Evolutionary conservation across 768 basidiomycete genomes (phyloP), one percentile per base, ranked within the genome.

Genomic region (Russula foetens): DNA sequence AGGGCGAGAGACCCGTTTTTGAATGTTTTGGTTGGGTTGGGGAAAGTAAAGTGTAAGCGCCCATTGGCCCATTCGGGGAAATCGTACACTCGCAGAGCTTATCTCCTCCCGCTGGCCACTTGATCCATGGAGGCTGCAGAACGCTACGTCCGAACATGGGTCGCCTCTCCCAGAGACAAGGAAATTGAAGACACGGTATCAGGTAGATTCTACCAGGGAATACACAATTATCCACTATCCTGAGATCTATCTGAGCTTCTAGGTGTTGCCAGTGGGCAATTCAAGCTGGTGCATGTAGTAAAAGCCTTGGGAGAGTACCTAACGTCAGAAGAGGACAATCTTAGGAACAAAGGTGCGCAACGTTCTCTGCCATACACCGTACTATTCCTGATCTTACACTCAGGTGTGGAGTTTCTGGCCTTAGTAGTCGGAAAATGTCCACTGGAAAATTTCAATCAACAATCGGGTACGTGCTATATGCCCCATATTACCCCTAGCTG

Each of bases 291-390:
- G 5, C 81, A 86, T 63, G 74, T 98, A 23, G 91, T 98, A 38
- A 93, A 91, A 69, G 84, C 85, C 26, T 80, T 97, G 0, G 92
- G 92, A 44, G 87, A 90, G 66, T 93, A 89, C 68, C 76, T 99
- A 15, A 95, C 91, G 0, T 85, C 91, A 2, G 90, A 94, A 59
- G 89, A 96, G 56, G 90, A 87, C 66, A 75, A 78, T 4, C 72
- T 88, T 12, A 80, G 96, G 29, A 81, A 82, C 9, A 92, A 92
- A 77, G 96, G 96, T 92, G 60, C 39, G 39, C 15, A 7, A 26
- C 3, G 2, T 21, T 24, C 17, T 28, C 17, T 35, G 23, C 26
- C 33, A 12, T 51, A 59, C 38, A 33, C 28, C 35, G 14, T 33
- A 21, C 14, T 15, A 33, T 56, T 21, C 23, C 23, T 5, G 26